Conservation (phyloP, 768 basidiomycete species). For the Tylopilus sp. region DNA sequence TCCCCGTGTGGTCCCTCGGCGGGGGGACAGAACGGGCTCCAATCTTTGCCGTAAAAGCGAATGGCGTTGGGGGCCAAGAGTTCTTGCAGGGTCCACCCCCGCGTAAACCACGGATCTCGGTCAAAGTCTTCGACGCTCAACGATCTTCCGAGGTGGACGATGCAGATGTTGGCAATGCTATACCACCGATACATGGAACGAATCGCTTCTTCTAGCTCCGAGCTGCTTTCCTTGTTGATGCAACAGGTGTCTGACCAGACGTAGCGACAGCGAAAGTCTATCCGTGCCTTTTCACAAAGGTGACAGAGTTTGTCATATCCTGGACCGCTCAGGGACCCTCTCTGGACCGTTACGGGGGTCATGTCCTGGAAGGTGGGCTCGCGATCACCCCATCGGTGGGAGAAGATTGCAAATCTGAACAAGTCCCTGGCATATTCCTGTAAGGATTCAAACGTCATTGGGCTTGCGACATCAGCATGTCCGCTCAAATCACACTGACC, state of each 20-base stretch:
- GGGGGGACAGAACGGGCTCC: constrained; percentile 8
- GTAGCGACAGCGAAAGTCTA: constrained; percentile 6
- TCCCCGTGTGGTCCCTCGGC: not conserved
- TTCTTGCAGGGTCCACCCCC: constrained; percentile 16
- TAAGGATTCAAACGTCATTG: not conserved
- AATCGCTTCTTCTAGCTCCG: constrained; percentile 10
- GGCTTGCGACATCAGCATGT: not conserved
- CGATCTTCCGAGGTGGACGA: constrained; percentile 13
- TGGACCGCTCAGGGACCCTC: not conserved
- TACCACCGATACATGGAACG: constrained; percentile 18
- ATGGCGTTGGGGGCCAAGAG: constrained; percentile 8
- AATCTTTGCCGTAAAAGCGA: constrained; percentile 13
- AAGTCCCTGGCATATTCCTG: constrained; percentile 7
- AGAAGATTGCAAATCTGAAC: constrained; percentile 10
- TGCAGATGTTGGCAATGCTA: constrained; percentile 15
- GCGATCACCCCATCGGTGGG: constrained; percentile 9
- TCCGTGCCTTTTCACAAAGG: constrained; percentile 8
- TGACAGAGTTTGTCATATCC: constrained; percentile 6
- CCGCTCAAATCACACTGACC: not conserved
- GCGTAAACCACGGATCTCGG: constrained; percentile 11
- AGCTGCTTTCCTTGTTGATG: constrained; percentile 11
- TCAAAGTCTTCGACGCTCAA: constrained; percentile 16
- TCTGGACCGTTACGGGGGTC: not conserved
- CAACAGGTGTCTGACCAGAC: constrained; percentile 14
- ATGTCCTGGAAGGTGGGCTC: constrained; percentile 3